Base-by-base conservation (phyloP, 768 basidiomycete genomes). In the Crassisporium funariophilum region DNA sequence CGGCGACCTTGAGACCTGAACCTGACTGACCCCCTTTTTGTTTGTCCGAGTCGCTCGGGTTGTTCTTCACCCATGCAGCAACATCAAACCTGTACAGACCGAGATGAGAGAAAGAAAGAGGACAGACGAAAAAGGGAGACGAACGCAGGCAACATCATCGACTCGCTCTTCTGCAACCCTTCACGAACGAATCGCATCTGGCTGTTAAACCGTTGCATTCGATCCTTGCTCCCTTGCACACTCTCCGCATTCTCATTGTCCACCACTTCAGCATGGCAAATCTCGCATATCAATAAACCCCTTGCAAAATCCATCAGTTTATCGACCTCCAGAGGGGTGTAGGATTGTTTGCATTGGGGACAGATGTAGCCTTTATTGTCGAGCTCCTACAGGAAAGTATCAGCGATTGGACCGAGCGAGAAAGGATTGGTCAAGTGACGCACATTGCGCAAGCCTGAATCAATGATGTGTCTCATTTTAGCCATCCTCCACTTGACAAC, bases 361-460 rank as follows among this genome's bases (percentile, higher is more conserved):
- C 95, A 99, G 48, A 95, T 84, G 66, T 97, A 98, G n/a, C 95
- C 97, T 68, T 95, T 91, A 64, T 94, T 91, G 52, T 95, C 92
- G 50, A 97, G 82, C 72, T 98, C 93, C 95, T 98, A 59, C n/a
- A 40, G 19, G 39, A 27, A 21, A 35, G 17, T 40, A 20, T 35
- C 31, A 17, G 13, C 31, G n/a, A 27, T 13, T 31, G 22, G 17
- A 16, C 9, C 24, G 27, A 17, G 20, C 23, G 38, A 27, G 23
- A 15, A 27, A 35, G 21, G 15, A 37, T 20, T 49, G 19, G 24
- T 21, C 22, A 40, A 46, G 31, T 23, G 24, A 72, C 82, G 46
- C 50, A 93, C 95, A 67, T 95, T 92, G 54, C 93, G 86, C 55
- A 95, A 75, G 43, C 84, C 85, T 23, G 88, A 84, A 69, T 98